These are phyloP conservation scores for Phytophthora hybrid DNA, from an alignment of 352 stramenopile genomes.

Conservation along the genomic window DNA sequence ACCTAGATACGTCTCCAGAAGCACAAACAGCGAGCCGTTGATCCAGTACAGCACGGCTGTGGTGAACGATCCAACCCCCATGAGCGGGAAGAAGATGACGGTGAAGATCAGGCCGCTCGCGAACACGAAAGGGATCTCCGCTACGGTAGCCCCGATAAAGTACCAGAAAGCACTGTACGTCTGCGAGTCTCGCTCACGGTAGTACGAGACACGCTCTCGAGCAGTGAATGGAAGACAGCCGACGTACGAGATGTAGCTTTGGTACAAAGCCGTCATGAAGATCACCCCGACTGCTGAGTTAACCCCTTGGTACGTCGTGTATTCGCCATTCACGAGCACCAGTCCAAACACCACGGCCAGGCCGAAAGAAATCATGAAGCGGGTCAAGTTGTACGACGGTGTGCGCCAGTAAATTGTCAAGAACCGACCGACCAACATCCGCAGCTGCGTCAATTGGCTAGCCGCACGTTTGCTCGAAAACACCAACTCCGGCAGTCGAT, in stretches of 20 bases:
- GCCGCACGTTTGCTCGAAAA: constrained; percentile 34
- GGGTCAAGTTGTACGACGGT: constrained; percentile 79
- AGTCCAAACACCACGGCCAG: constrained; percentile 76
- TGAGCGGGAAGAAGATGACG: constrained; percentile 54
- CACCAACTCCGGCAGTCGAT: constrained; percentile 8
- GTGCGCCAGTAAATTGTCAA: constrained; percentile 52
- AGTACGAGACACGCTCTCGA: constrained; percentile 83
- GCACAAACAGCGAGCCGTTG: constrained; percentile 42
- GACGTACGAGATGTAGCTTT: constrained; percentile 71
- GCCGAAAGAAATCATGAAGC: constrained; percentile 58
- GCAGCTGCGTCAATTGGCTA: constrained; percentile 20
- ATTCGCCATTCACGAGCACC: constrained; percentile 52
- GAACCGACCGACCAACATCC: constrained; percentile 26
- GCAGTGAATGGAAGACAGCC: constrained; percentile 70
- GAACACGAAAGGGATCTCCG: constrained; percentile 75
- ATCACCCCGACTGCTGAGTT: constrained; percentile 57
- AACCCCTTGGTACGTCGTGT: constrained; percentile 40
- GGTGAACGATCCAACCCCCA: constrained; percentile 46
- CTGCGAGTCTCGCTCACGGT: constrained; percentile 83
- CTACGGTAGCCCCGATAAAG: constrained; percentile 68
- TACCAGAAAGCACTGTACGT: constrained; percentile 86
- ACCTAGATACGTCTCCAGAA: constrained; percentile 46
- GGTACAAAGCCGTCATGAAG: constrained; percentile 69
- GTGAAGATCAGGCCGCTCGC: constrained; percentile 49
- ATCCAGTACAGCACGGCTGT: constrained; percentile 54